A percentile compares a stretch with the other conserved stretches of the same genome.
Evolutionary conservation across 345 rosid genomes (phyloP).

Genomic region (Zanthoxylum bungeanum): DNA sequence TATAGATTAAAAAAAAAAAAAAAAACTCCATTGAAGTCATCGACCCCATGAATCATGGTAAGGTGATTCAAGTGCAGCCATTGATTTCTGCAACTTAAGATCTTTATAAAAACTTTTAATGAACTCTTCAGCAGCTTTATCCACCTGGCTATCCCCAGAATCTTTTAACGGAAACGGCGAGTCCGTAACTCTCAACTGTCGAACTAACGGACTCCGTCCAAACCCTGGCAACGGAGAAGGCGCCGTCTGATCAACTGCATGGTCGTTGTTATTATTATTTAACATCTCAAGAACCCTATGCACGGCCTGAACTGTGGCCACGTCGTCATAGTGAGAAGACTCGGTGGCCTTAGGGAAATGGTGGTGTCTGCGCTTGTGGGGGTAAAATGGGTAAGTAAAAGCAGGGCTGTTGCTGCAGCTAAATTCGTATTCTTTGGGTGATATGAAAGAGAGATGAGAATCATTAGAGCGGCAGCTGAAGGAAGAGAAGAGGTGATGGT

Average conservation of each 20-base stretch:
- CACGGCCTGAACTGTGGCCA: slow-evolving; percentile 47
- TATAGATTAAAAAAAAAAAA: background rate
- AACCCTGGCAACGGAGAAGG: slow-evolving; percentile 54
- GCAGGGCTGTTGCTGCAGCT: slow-evolving; percentile 95
- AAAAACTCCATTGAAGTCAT: slow-evolving; percentile 21
- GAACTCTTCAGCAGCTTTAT: slow-evolving; percentile 86
- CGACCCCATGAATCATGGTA: slow-evolving; percentile 45
- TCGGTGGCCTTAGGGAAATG: slow-evolving; percentile 22
- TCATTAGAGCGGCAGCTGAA: slow-evolving; percentile 72
- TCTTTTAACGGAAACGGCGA: slow-evolving; percentile 73
- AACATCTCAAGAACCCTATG: slow-evolving; percentile 73
- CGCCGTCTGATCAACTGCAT: slow-evolving; percentile 23
- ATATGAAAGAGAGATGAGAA: slow-evolving; percentile 50
- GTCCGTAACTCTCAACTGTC: slow-evolving; percentile 66
- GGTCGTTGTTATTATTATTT: slow-evolving; percentile 18
- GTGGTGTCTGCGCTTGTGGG: slow-evolving; percentile 39
- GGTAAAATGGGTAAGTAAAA: slow-evolving; percentile 21
- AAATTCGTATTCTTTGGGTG: slow-evolving; percentile 81
- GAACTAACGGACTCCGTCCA: slow-evolving; percentile 62
- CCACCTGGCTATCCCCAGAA: slow-evolving; percentile 56
- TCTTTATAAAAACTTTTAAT: slow-evolving; percentile 73
- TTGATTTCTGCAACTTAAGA: slow-evolving; percentile 50
- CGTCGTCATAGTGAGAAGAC: slow-evolving; percentile 41
- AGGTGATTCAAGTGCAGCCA: slow-evolving; percentile 47
- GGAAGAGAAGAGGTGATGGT: slow-evolving; percentile 38